Percentiles rank a stretch among this genome's conserved stretches.
phyloP scores from a whole-genome alignment of 768 basidiomycete genomes.

The Austroboletus eburneus region DNA sequence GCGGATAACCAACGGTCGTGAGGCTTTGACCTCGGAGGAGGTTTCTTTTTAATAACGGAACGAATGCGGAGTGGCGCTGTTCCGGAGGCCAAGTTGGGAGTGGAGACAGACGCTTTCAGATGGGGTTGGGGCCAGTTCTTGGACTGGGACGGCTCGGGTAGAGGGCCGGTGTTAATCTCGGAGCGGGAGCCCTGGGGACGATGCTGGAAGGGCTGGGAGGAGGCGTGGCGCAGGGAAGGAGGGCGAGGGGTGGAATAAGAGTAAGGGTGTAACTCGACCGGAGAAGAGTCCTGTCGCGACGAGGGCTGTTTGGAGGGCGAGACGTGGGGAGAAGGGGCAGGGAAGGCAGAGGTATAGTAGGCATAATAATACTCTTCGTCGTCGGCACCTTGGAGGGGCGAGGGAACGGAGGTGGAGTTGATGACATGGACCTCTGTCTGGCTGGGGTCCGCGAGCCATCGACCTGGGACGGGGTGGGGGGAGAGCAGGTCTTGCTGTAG shows the following conservation, averaged over 20 bases:
- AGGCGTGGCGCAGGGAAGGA: conserved; percentile 17
- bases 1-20: conserved; percentile 67
- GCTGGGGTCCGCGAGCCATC: conserved; percentile 14
- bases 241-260: conserved; percentile 36
- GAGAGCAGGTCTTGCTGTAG: conserved; percentile 8
- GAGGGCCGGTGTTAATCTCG: background rate
- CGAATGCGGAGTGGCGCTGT: conserved; percentile 5
- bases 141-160: background rate
- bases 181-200: conserved; percentile 8
- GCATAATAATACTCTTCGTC: conserved; percentile 51
- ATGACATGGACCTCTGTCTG: conserved; percentile 8
- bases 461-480: conserved; percentile 9
- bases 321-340: conserved; percentile 11
- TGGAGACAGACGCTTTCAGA: conserved; percentile 57
- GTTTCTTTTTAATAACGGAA: conserved; percentile 18
- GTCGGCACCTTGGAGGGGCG: conserved; percentile 24
- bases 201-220: conserved; percentile 22
- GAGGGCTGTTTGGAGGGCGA: conserved; percentile 14
- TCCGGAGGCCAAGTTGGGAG: conserved; percentile 53
- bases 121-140: conserved; percentile 1
- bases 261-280: conserved; percentile 42
- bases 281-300: conserved; percentile 21
- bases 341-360: conserved; percentile 38
- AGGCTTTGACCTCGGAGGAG: conserved; percentile 33
- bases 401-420: conserved; percentile 12